Base-by-base conservation (phyloP, 2,329 filamentous ascomycete genomes). In the Aulographum hederae region DNA sequence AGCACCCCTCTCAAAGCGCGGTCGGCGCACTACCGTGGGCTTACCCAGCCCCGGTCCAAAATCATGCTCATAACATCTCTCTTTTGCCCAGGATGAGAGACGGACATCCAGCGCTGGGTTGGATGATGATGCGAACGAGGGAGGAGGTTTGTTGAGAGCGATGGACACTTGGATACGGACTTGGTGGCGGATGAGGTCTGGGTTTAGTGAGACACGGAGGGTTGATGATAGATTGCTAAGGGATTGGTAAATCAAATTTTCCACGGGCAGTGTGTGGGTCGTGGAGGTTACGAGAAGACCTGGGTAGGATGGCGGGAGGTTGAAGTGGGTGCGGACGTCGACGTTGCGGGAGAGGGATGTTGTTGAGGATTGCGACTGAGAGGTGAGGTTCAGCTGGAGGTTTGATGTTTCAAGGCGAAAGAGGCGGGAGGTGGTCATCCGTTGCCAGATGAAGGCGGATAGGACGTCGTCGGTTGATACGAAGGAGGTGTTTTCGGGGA, bases 391-490 rank as follows among this genome's bases (percentile, higher is more conserved):
- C n/a, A n/a, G n/a, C n/a, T n/a, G n/a, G n/a, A n/a, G n/a, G n/a
- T n/a, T n/a, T n/a, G n/a, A n/a, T 2, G 37, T 13, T 2, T 33
- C 18, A 0, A 63, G 36, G 2, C 58, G 55, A 0, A 46, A 36
- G 1, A 51, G 40, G 11, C 66, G 57, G 0, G 51, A 55, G 18
- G 56, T 56, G 0, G 48, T 46, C 6, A 63, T 40, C 0, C 50
- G 51, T 36, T 62, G 52, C 61, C 61, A 70, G 33, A 68, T 46
- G 29, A 69, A 58, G 0, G 63, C 62, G 2, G 47, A 60, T 11
- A 70, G 44, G 3, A 56, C 51, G 40, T 72, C 67, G 34, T 72
- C 65, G 1, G 64, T 69, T 2, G 65, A 65, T 15, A 69, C 43
- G 37, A 54, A 67, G 2, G 36, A 35, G 1, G 23, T 23, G 4